Base-by-base conservation (phyloP, 2,329 filamentous ascomycete genomes). In the Amauroascus niger region DNA sequence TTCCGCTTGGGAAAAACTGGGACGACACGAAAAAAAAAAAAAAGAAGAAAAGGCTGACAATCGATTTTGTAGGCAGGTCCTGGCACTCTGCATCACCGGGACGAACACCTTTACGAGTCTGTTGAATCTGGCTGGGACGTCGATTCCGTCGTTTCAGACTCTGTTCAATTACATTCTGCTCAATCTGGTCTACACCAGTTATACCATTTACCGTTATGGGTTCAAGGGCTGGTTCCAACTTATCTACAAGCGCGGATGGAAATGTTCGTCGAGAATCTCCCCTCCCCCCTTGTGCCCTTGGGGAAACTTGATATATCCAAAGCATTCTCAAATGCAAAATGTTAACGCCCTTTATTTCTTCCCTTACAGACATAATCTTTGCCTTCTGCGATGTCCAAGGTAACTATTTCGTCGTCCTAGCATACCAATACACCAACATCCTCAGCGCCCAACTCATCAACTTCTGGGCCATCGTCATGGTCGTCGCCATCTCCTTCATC, bases 381-480 rank as follows among this genome's bases (percentile, higher is more conserved):
- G 83, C 87, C 50, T 96, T 97, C 70, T 79, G 93, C 62, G 93
- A 98, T 66, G 91, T 97, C 48, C 81, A 96, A 72, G 93, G 93
- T 57, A 98, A 98, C 74, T 98, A 96, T 76, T 97, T 97, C 68
- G 90, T 90, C 64, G 91, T 98, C 49, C 79, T 96, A 48, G 93
- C 91, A 4, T 98, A 97, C 74, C 80, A 86, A 56, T 83, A 94
- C 76, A 95, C 91, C 52, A 96, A 90, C 64, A 85, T 96, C 62
- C 79, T 97, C 47, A 93, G 86, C 18, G 89, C 89, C 14, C 90
- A 97, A 76, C 79, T 98, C 50, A 88, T 98, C 73, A 96, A 96
- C 77, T 97, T 97, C 74, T 97, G 91, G 91, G 87, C 90, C 62
- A 97, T 98, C 61, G 87, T 95, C 49, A 83, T 91, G 58, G 93